These are phyloP conservation scores for Malassezia pachydermatis DNA, from an alignment of 1,284 basidiomycete species.

Conservation along the genomic window DNA sequence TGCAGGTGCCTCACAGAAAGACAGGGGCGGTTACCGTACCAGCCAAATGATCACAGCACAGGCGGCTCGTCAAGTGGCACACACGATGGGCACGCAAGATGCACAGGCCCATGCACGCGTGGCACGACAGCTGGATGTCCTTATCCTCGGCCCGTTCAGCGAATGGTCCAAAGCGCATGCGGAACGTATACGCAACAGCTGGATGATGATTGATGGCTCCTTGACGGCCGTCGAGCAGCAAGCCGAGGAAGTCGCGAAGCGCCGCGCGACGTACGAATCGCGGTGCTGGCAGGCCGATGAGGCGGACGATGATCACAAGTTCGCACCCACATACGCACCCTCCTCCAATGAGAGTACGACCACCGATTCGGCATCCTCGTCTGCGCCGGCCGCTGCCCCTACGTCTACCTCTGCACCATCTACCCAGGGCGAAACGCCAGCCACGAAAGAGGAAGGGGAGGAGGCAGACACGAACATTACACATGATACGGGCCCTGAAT, in stretches of 20 bases:
- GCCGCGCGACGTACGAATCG: conserved; percentile 34
- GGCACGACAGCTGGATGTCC: conserved; percentile 28
- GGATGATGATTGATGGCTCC: conserved; percentile 34
- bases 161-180: conserved; percentile 36
- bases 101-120: conserved; percentile 29
- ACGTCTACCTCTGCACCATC: background rate
- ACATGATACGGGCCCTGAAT: background rate
- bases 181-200: conserved; percentile 30
- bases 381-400: background rate
- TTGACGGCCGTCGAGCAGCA: conserved; percentile 31
- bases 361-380: conserved; percentile 11
- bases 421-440: background rate
- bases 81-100: conserved; percentile 26
- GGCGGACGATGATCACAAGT: conserved; percentile 43
- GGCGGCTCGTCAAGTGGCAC: conserved; percentile 25
- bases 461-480: background rate
- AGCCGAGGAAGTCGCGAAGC: conserved; percentile 30
- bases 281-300: conserved; percentile 43
- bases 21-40: conserved; percentile 18
- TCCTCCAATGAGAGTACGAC: background rate
- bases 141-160: conserved; percentile 34
- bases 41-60: conserved; percentile 24
- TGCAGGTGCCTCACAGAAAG: conserved; percentile 3
- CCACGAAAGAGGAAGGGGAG: background rate
- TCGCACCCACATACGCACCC: conserved; percentile 23